A percentile compares a stretch with the other conserved stretches of the same genome.
Evolutionary conservation across 2,329 filamentous ascomycete species (phyloP).

Genomic region (Rugonectria rugulosa): DNA sequence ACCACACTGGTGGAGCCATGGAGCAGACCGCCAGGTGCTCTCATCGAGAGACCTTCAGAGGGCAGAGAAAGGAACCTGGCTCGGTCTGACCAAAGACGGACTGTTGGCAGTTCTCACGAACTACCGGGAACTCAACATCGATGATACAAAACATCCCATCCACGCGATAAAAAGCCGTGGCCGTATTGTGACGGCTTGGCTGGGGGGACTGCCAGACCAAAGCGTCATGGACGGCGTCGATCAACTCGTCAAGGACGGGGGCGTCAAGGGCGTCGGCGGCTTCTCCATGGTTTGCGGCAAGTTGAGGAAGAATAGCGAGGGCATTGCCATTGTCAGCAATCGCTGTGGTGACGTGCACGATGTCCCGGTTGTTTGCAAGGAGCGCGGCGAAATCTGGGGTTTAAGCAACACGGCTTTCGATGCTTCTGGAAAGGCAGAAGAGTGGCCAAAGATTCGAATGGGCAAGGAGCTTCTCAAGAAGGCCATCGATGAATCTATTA

Average conservation of each 20-base stretch:
- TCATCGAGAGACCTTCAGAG: constrained; percentile 69
- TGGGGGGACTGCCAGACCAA: constrained; percentile 58
- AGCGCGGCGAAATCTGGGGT: constrained; percentile 61
- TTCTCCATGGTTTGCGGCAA: constrained; percentile 73
- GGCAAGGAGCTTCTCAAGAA: constrained; percentile 57
- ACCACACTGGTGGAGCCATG: constrained; percentile 69
- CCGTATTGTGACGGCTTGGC: constrained; percentile 70
- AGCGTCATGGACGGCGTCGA: constrained; percentile 59
- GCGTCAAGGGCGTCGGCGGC: constrained; percentile 68
- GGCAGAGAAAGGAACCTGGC: constrained; percentile 70
- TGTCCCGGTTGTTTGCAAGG: constrained; percentile 65
- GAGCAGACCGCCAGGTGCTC: constrained; percentile 55
- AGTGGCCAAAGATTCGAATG: constrained; percentile 68
- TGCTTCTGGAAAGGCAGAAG: constrained; percentile 47
- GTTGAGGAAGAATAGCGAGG: constrained; percentile 56
- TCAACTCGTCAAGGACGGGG: constrained; percentile 57
- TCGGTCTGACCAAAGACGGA: constrained; percentile 67
- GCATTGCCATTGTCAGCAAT: constrained; percentile 69
- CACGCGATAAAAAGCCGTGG: constrained; percentile 66
- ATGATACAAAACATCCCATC: constrained; percentile 60
- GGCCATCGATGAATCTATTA: constrained; percentile 50
- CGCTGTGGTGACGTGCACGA: constrained; percentile 59
- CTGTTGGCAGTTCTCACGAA: constrained; percentile 72
- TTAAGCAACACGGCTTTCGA: constrained; percentile 69
- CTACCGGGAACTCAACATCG: constrained; percentile 63